Conservation (phyloP, 2,329 filamentous ascomycete species). For the Alternaria sp. region DNA sequence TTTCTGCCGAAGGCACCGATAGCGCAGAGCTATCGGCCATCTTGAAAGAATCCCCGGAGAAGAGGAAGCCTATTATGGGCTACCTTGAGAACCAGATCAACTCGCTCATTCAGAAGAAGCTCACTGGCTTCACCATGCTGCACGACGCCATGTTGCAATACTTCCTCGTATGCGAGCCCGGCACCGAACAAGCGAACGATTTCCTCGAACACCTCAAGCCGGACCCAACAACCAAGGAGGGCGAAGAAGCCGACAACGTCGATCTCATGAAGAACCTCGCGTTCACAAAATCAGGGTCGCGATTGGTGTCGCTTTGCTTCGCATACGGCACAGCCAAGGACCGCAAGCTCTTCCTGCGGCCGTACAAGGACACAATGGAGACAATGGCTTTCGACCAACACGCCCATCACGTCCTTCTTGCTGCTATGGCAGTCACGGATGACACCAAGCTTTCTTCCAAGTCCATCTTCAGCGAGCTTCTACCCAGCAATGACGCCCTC, state of each 20-base stretch:
- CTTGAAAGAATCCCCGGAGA: constrained; percentile 78
- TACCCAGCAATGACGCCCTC: constrained; percentile 61
- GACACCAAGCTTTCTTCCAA: constrained; percentile 90
- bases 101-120: constrained; percentile 91
- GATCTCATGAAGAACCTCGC: constrained; percentile 94
- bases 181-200: constrained; percentile 81
- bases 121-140: constrained; percentile 95
- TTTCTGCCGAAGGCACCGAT: constrained; percentile 53
- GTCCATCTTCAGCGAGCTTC: constrained; percentile 83
- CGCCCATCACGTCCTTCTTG: constrained; percentile 80
- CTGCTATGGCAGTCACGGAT: constrained; percentile 89
- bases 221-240: constrained; percentile 74
- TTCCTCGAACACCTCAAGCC: constrained; percentile 91
- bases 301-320: constrained; percentile 79
- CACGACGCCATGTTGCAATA: constrained; percentile 99
- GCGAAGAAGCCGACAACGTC: constrained; percentile 52
- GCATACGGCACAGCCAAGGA: constrained; percentile 91
- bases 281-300: constrained; percentile 88
- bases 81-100: constrained; percentile 88
- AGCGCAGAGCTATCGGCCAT: constrained; percentile 76
- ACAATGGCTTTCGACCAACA: constrained; percentile 81
- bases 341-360: constrained; percentile 84
- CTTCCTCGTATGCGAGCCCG: constrained; percentile 78
- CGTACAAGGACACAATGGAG: constrained; percentile 88
- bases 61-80: constrained; percentile 85